Percentiles rank a stretch among this genome's conserved stretches.
Evolutionary conservation across 768 basidiomycete genomes (phyloP).

Genomic region (Panaeolus cyanescens): DNA sequence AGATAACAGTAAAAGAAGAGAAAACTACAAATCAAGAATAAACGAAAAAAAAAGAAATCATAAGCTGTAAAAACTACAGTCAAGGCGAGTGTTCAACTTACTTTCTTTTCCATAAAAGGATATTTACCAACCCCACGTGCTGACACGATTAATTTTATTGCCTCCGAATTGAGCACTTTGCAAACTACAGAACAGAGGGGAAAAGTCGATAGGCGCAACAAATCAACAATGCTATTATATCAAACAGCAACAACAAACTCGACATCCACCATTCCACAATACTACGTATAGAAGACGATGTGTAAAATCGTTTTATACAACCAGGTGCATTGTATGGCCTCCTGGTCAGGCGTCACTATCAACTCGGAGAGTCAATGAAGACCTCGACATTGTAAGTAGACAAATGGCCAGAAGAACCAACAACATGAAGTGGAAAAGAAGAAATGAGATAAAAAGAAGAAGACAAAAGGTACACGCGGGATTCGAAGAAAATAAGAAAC

Average conservation of each 20-base stretch:
- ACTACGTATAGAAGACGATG: neutral
- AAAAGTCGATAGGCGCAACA: neutral
- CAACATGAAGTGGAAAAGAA: neutral
- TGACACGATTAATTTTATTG: neutral
- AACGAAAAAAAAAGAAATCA: neutral
- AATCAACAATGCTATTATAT: conserved; percentile 2
- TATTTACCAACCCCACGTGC: neutral
- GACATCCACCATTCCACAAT: neutral
- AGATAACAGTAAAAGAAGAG: neutral
- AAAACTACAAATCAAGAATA: neutral
- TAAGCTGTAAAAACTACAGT: neutral
- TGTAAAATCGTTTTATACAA: conserved; percentile 1
- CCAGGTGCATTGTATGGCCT: neutral
- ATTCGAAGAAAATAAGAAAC: neutral
- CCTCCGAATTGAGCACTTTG: too few relatives aligned
- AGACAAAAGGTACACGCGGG: neutral
- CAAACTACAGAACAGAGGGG: too few relatives aligned
- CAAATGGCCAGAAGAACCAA: neutral
- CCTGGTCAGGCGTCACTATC: neutral
- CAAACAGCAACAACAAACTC: conserved; percentile 1
- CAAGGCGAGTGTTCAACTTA: neutral
- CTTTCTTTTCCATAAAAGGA: neutral
- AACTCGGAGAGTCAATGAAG: conserved; percentile 2
- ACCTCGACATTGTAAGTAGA: neutral
- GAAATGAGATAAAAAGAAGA: neutral